A percentile compares a stretch with the other conserved stretches of the same genome.
These are phyloP conservation scores for Zygosaccharomyces rouxii DNA, from an alignment of 805 yeast species.

Conservation along the genomic window DNA sequence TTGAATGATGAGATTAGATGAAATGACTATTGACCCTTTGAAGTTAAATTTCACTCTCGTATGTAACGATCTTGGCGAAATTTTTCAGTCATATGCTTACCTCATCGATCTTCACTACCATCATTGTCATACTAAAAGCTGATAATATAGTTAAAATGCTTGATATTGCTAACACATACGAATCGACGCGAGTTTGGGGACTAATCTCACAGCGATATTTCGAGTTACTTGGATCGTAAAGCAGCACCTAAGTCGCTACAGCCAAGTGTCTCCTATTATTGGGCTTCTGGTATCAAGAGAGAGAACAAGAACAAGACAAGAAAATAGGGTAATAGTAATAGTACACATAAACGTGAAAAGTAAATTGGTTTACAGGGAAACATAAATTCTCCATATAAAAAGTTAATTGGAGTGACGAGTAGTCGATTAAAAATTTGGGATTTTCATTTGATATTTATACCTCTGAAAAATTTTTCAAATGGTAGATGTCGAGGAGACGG, in stretches of 20 bases:
- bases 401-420: background rate
- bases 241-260: constrained; percentile 8
- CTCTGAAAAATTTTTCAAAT: constrained; percentile 1
- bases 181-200: constrained; percentile 6
- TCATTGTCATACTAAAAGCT: background rate
- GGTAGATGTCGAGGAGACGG: constrained; percentile 3
- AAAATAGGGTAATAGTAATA: constrained; percentile 6
- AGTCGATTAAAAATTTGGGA: constrained; percentile 7
- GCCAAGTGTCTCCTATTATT: constrained; percentile 13
- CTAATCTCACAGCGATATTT: constrained; percentile 4
- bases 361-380: constrained; percentile 20
- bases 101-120: constrained; percentile 4
- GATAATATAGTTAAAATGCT: background rate
- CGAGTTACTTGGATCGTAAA: background rate
- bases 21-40: background rate
- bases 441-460: constrained; percentile 16
- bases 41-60: constrained; percentile 2
- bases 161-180: constrained; percentile 2
- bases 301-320: constrained; percentile 2
- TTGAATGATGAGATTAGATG: background rate
- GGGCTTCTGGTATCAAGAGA: constrained; percentile 1
- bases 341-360: constrained; percentile 11
- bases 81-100: background rate
- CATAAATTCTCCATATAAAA: no score
- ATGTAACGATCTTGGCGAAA: background rate